Evolutionary conservation across 495 filamentous ascomycete species (phyloP), one percentile per base, ranked within the genome.

Genomic region (Aspergillus saccharolyticus): DNA sequence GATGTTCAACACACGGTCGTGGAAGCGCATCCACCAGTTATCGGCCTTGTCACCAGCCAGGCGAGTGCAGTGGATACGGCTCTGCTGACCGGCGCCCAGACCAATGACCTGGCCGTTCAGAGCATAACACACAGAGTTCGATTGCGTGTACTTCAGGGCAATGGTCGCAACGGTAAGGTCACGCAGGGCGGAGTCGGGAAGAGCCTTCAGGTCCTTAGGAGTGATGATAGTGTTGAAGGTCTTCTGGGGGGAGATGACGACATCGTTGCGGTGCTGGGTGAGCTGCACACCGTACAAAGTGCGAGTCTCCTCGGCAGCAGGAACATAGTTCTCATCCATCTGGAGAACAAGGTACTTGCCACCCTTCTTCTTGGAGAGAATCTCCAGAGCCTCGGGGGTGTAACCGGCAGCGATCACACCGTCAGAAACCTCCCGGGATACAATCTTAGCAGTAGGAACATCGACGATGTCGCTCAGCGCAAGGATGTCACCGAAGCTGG

Each of bases 11-110:
- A 91, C 85, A 39, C 89, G 88, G 52, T 90, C 86, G 77, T 96
- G 88, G 83, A 96, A 97, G 63, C 94, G 87, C 77, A 97, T 86
- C 94, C 94, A 98, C 94, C 94, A 98, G 80, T 93, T 96, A 74
- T 98, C 94, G 49, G 91, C 90, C 80, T 98, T 98, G 77, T 96
- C 94, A 60, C 95, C 94, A n/a, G 94, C 94, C 44, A 98, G 83
- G 59, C 94, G 87, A 22, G 94, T 98, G 81, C 95, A 97, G 81
- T 97, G 95, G 64, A 98, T 98, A 62, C 94, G 86, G 58, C 89
- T 93, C 76, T 98, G 94, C 74, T 98, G 94, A 52, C 94, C 94
- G 52, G 94, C 94, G 60, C 95, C 94, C 45, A 98, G 82, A 50
- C 94, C 94, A 62, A 98, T 84, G 70, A 96, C 80, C 72, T 97